A percentile compares a stretch with the other conserved stretches of the same genome.
These are phyloP conservation scores for Alternaria panax DNA, from an alignment of 2,329 filamentous ascomycete species.

Conservation along the genomic window DNA sequence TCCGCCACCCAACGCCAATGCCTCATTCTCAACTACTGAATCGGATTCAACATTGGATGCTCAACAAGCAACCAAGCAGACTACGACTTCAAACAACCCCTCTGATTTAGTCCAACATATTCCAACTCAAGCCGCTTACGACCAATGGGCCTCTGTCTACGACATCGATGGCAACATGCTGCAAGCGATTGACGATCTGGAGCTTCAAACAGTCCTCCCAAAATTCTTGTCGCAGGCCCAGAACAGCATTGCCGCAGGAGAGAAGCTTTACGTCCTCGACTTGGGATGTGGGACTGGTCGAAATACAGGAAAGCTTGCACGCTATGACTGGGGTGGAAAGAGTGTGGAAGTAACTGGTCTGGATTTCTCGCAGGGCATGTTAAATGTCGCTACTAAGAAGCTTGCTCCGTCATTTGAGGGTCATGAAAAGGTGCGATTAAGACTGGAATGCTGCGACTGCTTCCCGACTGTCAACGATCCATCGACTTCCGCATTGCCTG, in stretches of 20 bases:
- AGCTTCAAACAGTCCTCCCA: conserved; percentile 62
- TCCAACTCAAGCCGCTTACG: conserved; percentile 56
- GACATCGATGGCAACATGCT: conserved; percentile 73
- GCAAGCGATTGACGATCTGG: conserved; percentile 67
- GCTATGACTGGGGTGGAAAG: conserved; percentile 34
- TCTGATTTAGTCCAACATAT: conserved; percentile 41
- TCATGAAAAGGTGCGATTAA: conserved; percentile 2
- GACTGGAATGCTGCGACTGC: conserved; percentile 40
- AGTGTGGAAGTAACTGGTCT: conserved; percentile 59
- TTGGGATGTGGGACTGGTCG: conserved; percentile 71
- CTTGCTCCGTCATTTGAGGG: conserved; percentile 24
- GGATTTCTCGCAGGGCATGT: conserved; percentile 66
- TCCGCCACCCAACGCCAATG: conserved; percentile 18
- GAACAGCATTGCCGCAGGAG: background rate
- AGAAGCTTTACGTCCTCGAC: conserved; percentile 59
- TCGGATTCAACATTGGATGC: conserved; percentile 38
- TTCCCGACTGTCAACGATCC: conserved; percentile 33
- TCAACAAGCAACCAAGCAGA: conserved; percentile 27
- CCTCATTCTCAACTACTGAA: conserved; percentile 49
- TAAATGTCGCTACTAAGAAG: conserved; percentile 59
- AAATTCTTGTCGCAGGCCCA: conserved; percentile 52
- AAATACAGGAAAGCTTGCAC: conserved; percentile 64
- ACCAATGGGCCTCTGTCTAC: conserved; percentile 64
- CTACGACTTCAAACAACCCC: background rate
- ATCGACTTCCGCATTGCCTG: conserved; percentile 32